Evolutionary conservation across 257 asterid genomes (phyloP).

Genomic region (Knoxia roxburghii): DNA sequence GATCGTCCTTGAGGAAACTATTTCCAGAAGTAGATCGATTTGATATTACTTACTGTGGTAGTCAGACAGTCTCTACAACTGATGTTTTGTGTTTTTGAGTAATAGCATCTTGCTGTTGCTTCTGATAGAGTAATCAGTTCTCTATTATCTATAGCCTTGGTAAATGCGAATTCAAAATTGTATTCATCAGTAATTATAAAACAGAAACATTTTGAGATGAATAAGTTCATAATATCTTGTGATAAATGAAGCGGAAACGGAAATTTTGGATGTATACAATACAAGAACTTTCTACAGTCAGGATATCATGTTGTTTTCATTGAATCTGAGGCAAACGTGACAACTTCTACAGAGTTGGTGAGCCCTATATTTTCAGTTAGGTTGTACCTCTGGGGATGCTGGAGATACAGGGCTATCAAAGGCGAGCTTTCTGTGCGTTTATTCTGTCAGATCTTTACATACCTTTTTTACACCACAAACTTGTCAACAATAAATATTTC

Average conservation of each 20-base stretch:
- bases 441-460: slow-evolving; percentile 1
- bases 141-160: slow-evolving; percentile 53
- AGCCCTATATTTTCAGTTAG: slow-evolving; percentile 42
- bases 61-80: slow-evolving; percentile 49
- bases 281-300: slow-evolving; percentile 36
- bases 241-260: slow-evolving; percentile 51
- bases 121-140: slow-evolving; percentile 49
- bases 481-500: not conserved
- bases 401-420: slow-evolving; percentile 51
- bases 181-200: slow-evolving; percentile 25
- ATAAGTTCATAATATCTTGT: slow-evolving; percentile 25
- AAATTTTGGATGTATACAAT: slow-evolving; percentile 52
- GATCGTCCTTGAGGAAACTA: slow-evolving; percentile 52
- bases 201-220: slow-evolving; percentile 27
- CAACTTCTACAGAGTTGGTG: slow-evolving; percentile 65
- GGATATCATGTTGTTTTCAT: slow-evolving; percentile 31
- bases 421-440: slow-evolving; percentile 38
- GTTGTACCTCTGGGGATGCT: slow-evolving; percentile 31
- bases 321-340: slow-evolving; percentile 44
- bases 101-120: slow-evolving; percentile 42
- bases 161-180: slow-evolving; percentile 33
- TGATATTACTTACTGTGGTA: slow-evolving; percentile 62
- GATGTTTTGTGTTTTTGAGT: slow-evolving; percentile 46
- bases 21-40: slow-evolving; percentile 35
- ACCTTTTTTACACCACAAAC: not conserved